Evolutionary conservation across 306 rosid species (phyloP).

Genomic region (Quercus dentata): DNA sequence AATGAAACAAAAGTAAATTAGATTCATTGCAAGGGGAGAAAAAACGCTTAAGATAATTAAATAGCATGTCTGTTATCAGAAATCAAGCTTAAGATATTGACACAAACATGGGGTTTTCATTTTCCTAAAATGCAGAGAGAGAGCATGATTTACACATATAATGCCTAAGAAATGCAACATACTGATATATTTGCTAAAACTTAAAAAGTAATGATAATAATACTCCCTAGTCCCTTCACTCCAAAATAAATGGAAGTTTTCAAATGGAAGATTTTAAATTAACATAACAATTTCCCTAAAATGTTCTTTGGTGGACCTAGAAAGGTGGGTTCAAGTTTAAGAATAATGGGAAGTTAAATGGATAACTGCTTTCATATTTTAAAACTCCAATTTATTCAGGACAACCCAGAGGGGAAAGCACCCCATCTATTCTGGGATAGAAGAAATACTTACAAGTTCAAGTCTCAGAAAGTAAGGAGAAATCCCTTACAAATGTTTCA

Average conservation of each 20-base stretch:
- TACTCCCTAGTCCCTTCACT: too few relatives aligned
- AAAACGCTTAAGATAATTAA: not conserved
- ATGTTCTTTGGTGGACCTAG: too few relatives aligned
- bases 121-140: not conserved
- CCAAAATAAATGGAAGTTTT: too few relatives aligned
- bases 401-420: too few relatives aligned
- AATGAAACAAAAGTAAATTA: constrained; percentile 15
- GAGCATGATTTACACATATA: not conserved
- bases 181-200: not conserved
- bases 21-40: not conserved
- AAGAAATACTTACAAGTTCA: not conserved
- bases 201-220: too few relatives aligned
- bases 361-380: too few relatives aligned
- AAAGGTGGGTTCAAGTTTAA: too few relatives aligned
- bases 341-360: too few relatives aligned
- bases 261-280: too few relatives aligned
- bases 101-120: not conserved
- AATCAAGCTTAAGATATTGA: not conserved
- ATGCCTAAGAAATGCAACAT: not conserved
- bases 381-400: too few relatives aligned
- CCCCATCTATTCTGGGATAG: too few relatives aligned
- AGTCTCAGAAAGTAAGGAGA: not conserved
- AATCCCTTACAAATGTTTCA: not conserved
- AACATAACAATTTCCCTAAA: too few relatives aligned
- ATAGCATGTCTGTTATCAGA: not conserved